Percentiles rank a stretch among this genome's conserved stretches.
phyloP scores from a whole-genome alignment of 371 early-diverging fungal genomes.

The Apophysomyces trapeziformis region DNA sequence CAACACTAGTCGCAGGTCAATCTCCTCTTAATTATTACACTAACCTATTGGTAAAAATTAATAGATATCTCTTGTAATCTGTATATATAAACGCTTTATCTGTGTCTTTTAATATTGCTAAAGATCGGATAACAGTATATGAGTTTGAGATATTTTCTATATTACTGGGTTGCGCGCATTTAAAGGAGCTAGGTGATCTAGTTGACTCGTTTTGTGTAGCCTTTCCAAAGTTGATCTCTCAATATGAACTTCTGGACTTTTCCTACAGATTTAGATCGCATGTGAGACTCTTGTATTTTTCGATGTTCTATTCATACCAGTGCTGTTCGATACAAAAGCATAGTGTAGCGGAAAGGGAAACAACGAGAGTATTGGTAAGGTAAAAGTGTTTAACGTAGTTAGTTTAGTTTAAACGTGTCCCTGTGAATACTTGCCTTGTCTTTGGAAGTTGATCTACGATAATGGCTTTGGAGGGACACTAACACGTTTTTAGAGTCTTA shows the following conservation, averaged over 20 bases:
- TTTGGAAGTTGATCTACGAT: slow-evolving; percentile 37
- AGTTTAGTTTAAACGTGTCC: too few relatives aligned
- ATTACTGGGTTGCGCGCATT: too few relatives aligned
- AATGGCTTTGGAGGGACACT: slow-evolving; percentile 39
- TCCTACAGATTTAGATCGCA: slow-evolving; percentile 16
- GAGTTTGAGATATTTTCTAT: too few relatives aligned
- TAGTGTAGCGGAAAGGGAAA: neutral
- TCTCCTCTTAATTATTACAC: too few relatives aligned
- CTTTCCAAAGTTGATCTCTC: slow-evolving; percentile 28
- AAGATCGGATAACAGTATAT: too few relatives aligned
- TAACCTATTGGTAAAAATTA: too few relatives aligned
- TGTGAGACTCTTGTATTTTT: neutral
- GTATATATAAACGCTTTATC: too few relatives aligned
- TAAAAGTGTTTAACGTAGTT: neutral
- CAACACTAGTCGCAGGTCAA: neutral
- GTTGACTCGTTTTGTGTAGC: slow-evolving; percentile 19
- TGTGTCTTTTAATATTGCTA: too few relatives aligned
- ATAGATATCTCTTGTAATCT: too few relatives aligned
- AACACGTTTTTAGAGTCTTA: neutral
- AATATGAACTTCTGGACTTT: slow-evolving; percentile 42
- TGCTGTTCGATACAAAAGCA: slow-evolving; percentile 18
- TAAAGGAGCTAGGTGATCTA: neutral
- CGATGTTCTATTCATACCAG: slow-evolving; percentile 14
- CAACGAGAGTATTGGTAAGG: neutral
- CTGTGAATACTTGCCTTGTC: slow-evolving; percentile 19